Evolutionary conservation across 805 yeast genomes (phyloP).

Genomic region (Myxozyma neglecta): DNA sequence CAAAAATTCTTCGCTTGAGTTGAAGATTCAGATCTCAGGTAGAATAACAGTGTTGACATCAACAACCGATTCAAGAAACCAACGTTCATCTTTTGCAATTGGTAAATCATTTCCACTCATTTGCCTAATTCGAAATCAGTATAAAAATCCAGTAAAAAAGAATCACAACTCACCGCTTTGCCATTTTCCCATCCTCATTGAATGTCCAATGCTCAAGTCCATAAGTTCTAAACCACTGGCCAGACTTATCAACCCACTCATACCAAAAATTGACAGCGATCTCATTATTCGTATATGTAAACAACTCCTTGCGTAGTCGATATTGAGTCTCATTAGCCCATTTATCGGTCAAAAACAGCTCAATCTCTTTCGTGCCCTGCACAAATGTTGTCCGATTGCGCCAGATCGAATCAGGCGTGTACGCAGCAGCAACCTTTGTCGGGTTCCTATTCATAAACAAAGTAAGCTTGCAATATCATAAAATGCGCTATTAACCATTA

Average conservation of each 20-base stretch:
- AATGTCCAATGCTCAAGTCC: constrained; percentile 31
- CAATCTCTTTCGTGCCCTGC: constrained; percentile 21
- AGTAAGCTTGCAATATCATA: background rate
- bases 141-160: no score
- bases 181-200: constrained; percentile 26
- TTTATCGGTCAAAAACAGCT: constrained; percentile 19
- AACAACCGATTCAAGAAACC: constrained; percentile 20
- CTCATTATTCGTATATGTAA: constrained; percentile 21
- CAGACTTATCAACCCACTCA: constrained; percentile 20
- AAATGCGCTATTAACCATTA: background rate
- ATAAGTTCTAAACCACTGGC: constrained; percentile 28
- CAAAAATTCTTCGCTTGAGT: background rate
- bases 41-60: constrained; percentile 18
- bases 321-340: constrained; percentile 26
- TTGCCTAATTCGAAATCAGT: background rate
- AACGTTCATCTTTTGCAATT: constrained; percentile 17
- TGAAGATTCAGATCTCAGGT: background rate
- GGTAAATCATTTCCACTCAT: constrained; percentile 29
- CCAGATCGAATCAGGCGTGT: constrained; percentile 25
- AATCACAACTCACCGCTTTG: constrained; percentile 16
- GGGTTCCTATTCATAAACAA: constrained; percentile 9
- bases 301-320: constrained; percentile 27
- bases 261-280: constrained; percentile 32
- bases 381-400: constrained; percentile 26
- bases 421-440: constrained; percentile 19